Conservation (phyloP, 2,329 filamentous ascomycete species). For the Pseudogymnoascus verrucosus region DNA sequence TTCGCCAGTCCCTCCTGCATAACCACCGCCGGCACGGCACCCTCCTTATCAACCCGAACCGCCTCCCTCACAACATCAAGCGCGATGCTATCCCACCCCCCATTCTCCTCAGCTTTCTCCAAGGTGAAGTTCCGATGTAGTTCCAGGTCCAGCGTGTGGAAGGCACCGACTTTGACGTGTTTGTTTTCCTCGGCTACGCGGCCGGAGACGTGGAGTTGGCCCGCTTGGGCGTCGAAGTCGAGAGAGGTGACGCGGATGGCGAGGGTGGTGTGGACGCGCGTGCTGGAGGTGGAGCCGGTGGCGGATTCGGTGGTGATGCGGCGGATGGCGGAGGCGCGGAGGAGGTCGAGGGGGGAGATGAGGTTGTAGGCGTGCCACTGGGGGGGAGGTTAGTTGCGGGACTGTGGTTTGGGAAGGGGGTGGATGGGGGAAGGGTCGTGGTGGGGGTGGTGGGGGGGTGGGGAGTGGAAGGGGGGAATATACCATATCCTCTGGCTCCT, state of each 20-base stretch:
- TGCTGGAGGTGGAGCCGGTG: conserved; percentile 54
- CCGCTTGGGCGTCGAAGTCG: conserved; percentile 62
- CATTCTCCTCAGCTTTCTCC: conserved; percentile 53
- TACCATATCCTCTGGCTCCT: conserved; percentile 72
- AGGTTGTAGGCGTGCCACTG: conserved; percentile 72
- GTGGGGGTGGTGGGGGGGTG: neutral
- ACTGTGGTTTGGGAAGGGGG: conserved; percentile 3
- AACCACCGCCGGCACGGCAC: conserved; percentile 80
- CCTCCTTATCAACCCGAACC: conserved; percentile 68
- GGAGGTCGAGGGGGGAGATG: conserved; percentile 55
- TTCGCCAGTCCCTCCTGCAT: conserved; percentile 86
- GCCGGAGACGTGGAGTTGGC: conserved; percentile 61
- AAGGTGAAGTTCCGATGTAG: conserved; percentile 80
- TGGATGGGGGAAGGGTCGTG: neutral
- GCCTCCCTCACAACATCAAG: conserved; percentile 70
- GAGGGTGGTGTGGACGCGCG: conserved; percentile 56
- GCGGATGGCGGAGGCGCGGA: conserved; percentile 59
- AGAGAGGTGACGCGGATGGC: conserved; percentile 57
- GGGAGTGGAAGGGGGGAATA: conserved; percentile 12
- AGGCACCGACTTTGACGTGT: conserved; percentile 57
- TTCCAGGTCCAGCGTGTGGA: conserved; percentile 75
- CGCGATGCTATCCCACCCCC: conserved; percentile 87
- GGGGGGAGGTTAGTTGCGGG: conserved; percentile 10
- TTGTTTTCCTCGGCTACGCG: conserved; percentile 59
- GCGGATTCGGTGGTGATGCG: conserved; percentile 51